Base-by-base conservation (phyloP, 441 rosid species). In the Gossypium schwendimanii region DNA sequence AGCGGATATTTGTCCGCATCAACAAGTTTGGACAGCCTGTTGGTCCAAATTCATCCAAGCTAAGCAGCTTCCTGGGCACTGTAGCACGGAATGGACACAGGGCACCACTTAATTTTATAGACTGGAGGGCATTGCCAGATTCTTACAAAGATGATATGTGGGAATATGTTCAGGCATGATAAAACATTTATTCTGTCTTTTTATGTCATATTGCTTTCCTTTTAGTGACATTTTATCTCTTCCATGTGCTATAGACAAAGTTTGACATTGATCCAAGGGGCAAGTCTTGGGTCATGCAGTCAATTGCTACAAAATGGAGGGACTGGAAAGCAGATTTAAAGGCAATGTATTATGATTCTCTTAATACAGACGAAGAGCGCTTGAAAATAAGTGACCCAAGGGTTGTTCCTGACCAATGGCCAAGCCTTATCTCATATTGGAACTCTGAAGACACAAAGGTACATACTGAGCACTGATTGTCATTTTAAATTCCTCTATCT, bases 351-450 rank as follows among this genome's bases (percentile, higher is more conserved):
- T 83, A 76, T 72, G 69, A 64, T 63, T 60, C 84, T 60, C 79
- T 78, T 63, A 36, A 76, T 53, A 79, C 83, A 33, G 82, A 81
- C 60, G 81, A 81, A 55, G 87, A 84, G 49, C 79, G 85, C 17
- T 58, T 81, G 63, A 75, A 68, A 68, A 78, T 77, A 69, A 10
- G 63, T 57, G 73, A 83, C 62, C 68, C 75, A 61, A 75, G 86
- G 77, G 64, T 84, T 45, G 55, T 74, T 78, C 85, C 85, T 47
- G 83, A 80, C 28, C 87, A 84, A 72, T 81, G 85, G 87, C 76
- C 78, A 8, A 45, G 68, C 63, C 85, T 84, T 58, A 8, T 84
- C 24, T 61, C 76, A 14, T 76, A 75, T 70, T 84, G 87, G 87
- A 84, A 74, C 75, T 59, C 77, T 54, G 83, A 81, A 52, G 78